Evolutionary conservation across 139 green algal species (phyloP), one percentile per base, ranked within the genome.

Genomic region (Parachlorella kessleri): DNA sequence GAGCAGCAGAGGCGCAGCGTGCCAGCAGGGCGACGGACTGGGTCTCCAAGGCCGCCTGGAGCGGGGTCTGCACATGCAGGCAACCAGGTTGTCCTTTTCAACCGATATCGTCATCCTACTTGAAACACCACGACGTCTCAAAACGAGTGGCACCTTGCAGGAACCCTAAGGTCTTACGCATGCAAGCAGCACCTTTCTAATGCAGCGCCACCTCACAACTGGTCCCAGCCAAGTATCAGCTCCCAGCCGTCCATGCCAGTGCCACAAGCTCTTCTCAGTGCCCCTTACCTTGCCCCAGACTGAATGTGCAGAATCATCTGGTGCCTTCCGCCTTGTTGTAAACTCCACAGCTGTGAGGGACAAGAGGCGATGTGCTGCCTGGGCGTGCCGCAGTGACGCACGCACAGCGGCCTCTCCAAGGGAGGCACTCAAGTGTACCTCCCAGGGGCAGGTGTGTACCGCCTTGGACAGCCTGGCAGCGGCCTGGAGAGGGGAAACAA

Each of bases 391-490:
- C 6, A 70, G 67, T 0, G 18, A 66, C 26, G 40, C 63, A 14
- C 14, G 36, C 4, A 81, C 30, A 1, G 76, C 69, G 2, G 53
- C 8, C 1, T 32, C 4, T 21, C 76, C 68, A 28, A 89, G 65
- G 8, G 70, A 55, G 6, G 75, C 18, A 23, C 79, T 41, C 1
- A 55, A 36, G 9, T 69, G 36, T 0, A 33, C 41, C 33, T 81
- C 68, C 40, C 53, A 76, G 23, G 85, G 85, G 76, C 76, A 83
- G 28, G 65, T 38, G 69, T 80, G 80, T 39, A 85, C 79, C 28
- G 85, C 85, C 63, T 48, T 67, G 59, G 72, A 71, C 48, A 76
- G 68, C 73, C 78, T 73, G 9, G 48, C 76, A 8, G 55, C 48
- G 3, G 85, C 48, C 73, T 86, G 48, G 14, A 59, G 48, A 14